These are phyloP conservation scores for Stagonosporopsis cucurbitacearum DNA, from an alignment of 2,329 filamentous ascomycete genomes.

Conservation along the genomic window DNA sequence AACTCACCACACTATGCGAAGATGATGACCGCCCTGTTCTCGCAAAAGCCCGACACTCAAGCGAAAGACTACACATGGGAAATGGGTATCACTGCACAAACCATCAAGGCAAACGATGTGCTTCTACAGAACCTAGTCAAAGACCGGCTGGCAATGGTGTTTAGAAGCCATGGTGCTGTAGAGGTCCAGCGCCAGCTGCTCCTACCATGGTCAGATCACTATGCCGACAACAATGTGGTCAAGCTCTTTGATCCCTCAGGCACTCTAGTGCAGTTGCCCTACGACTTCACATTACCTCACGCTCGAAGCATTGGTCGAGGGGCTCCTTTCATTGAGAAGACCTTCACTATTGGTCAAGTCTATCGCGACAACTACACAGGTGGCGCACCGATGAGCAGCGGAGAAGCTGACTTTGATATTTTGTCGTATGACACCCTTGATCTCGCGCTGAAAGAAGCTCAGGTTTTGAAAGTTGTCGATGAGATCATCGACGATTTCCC, in stretches of 20 bases:
- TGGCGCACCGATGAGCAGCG: slow-evolving; percentile 80
- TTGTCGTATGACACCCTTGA: slow-evolving; percentile 83
- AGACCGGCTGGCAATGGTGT: slow-evolving; percentile 76
- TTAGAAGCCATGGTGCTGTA: slow-evolving; percentile 86
- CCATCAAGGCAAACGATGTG: slow-evolving; percentile 59
- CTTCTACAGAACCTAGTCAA: slow-evolving; percentile 77
- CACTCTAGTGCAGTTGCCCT: slow-evolving; percentile 91
- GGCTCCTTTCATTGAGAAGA: slow-evolving; percentile 70
- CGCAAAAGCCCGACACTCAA: slow-evolving; percentile 71
- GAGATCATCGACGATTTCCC: slow-evolving; percentile 86
- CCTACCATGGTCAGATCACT: slow-evolving; percentile 83
- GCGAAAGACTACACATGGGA: slow-evolving; percentile 72
- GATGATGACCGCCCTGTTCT: slow-evolving; percentile 85
- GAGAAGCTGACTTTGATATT: slow-evolving; percentile 96
- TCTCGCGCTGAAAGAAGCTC: slow-evolving; percentile 87
- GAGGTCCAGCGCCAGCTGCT: slow-evolving; percentile 77
- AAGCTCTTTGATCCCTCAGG: slow-evolving; percentile 83
- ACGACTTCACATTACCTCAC: slow-evolving; percentile 87
- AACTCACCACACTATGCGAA: slow-evolving; percentile 88
- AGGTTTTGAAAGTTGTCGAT: slow-evolving; percentile 91
- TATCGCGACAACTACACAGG: slow-evolving; percentile 81
- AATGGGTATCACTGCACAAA: slow-evolving; percentile 44
- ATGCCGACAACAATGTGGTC: slow-evolving; percentile 71
- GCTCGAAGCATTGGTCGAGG: slow-evolving; percentile 82
- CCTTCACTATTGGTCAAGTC: slow-evolving; percentile 86